These are phyloP conservation scores for Lentinula lateritia DNA, from an alignment of 768 basidiomycete genomes.

Conservation along the genomic window DNA sequence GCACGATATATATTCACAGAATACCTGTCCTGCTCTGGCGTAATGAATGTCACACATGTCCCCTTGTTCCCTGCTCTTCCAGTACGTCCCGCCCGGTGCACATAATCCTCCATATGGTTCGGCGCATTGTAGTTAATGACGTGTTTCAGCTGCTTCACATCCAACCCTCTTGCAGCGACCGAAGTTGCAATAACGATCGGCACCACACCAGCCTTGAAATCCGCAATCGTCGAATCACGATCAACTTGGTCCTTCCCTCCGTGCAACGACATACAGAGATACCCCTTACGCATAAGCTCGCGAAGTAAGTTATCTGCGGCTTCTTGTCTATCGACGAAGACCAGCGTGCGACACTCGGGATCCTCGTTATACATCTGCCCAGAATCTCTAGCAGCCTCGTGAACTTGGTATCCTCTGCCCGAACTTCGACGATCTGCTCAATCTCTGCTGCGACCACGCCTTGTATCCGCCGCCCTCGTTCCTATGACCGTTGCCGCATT, in stretches of 20 bases:
- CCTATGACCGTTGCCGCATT: constrained; percentile 87
- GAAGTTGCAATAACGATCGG: constrained; percentile 98
- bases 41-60: constrained; percentile 97
- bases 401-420: constrained; percentile 90
- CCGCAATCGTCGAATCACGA: constrained; percentile 92
- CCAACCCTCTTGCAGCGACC: constrained; percentile 93
- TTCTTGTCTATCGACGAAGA: constrained; percentile 98
- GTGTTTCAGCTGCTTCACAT: constrained; percentile 94
- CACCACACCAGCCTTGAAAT: constrained; percentile 96
- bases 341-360: constrained; percentile 86
- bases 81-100: constrained; percentile 97
- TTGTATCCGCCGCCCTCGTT: constrained; percentile 81
- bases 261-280: constrained; percentile 94
- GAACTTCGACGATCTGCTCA: constrained; percentile 95
- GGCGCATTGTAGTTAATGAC: constrained; percentile 97
- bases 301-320: constrained; percentile 93
- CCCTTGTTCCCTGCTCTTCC: constrained; percentile 98
- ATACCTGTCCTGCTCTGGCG: constrained; percentile 94
- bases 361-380: constrained; percentile 96
- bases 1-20: constrained; percentile 96
- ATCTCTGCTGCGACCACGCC: constrained; percentile 95
- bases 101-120: constrained; percentile 99
- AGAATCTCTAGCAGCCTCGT: constrained; percentile 93
- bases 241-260: constrained; percentile 99
- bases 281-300: constrained; percentile 92